phyloP scores from a whole-genome alignment of 371 early-diverging fungal genomes.

The Mortierella sp. region DNA sequence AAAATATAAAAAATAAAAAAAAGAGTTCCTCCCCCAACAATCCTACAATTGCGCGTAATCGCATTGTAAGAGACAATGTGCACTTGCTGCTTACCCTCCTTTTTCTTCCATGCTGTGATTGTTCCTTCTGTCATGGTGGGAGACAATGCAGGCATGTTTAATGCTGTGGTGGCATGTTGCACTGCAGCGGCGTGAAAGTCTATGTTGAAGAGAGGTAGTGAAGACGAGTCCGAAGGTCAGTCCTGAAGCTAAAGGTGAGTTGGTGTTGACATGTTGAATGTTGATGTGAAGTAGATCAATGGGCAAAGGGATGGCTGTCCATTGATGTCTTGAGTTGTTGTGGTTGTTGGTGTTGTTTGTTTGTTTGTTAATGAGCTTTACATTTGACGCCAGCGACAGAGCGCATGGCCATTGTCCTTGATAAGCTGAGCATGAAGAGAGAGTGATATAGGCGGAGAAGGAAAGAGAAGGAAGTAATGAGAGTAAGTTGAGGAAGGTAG shows the following conservation, averaged over 20 bases:
- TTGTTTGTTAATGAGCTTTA: constrained; percentile 11
- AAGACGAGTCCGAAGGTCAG: constrained; percentile 1
- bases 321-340: neutral
- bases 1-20: constrained; percentile 1
- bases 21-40: neutral
- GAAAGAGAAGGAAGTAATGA: neutral
- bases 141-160: constrained; percentile 95
- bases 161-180: constrained; percentile 70
- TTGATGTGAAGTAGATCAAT: neutral
- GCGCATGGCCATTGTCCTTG: constrained; percentile 55
- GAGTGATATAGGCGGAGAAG: neutral
- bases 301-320: neutral
- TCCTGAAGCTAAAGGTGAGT: neutral
- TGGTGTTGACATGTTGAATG: neutral
- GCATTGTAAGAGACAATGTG: neutral
- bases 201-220: constrained; percentile 17
- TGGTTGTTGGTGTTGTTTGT: neutral
- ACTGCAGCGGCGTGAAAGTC: constrained; percentile 72
- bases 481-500: no score
- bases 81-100: constrained; percentile 67
- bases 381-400: constrained; percentile 53
- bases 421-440: constrained; percentile 44
- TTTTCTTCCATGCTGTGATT: constrained; percentile 90
- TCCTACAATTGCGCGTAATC: neutral
- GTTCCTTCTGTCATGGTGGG: constrained; percentile 99